Percentiles rank a stretch among this genome's conserved stretches.
phyloP scores from a whole-genome alignment of 2,329 filamentous ascomycete species.

The Phaeosphaeriaceae sp. region DNA sequence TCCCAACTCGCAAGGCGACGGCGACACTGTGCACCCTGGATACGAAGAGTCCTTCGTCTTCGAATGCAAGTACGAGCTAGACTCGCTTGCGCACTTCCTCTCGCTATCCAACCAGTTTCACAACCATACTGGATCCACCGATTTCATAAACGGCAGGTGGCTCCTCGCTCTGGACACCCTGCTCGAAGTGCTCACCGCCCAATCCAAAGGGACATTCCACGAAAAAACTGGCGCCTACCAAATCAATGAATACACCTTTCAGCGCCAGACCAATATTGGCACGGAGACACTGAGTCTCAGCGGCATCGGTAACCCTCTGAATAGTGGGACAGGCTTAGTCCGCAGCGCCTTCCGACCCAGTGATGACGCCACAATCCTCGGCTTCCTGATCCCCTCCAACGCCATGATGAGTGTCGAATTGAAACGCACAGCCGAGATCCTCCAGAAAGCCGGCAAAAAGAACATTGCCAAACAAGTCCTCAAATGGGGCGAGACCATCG shows the following conservation, averaged over 20 bases:
- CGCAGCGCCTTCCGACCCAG: constrained; percentile 93
- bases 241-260: constrained; percentile 86
- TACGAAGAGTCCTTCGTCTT: constrained; percentile 89
- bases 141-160: constrained; percentile 82
- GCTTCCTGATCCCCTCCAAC: constrained; percentile 94
- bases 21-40: constrained; percentile 81
- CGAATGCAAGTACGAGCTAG: constrained; percentile 98
- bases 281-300: constrained; percentile 87
- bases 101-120: constrained; percentile 86
- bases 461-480: constrained; percentile 58
- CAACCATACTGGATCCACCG: constrained; percentile 76
- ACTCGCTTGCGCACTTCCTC: constrained; percentile 92
- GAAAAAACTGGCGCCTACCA: constrained; percentile 67
- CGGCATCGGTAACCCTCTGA: constrained; percentile 91
- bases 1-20: constrained; percentile 77
- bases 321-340: constrained; percentile 81
- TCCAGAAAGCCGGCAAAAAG: constrained; percentile 67
- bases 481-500: constrained; percentile 69
- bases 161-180: constrained; percentile 77
- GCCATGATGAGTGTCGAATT: constrained; percentile 95
- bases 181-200: constrained; percentile 75
- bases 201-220: constrained; percentile 83
- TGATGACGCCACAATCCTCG: constrained; percentile 92
- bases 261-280: constrained; percentile 77
- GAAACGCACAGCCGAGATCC: constrained; percentile 72